A percentile compares a stretch with the other conserved stretches of the same genome.
Conservation (phyloP, 2,329 filamentous ascomycete genomes). For the Penicillium sp. region DNA sequence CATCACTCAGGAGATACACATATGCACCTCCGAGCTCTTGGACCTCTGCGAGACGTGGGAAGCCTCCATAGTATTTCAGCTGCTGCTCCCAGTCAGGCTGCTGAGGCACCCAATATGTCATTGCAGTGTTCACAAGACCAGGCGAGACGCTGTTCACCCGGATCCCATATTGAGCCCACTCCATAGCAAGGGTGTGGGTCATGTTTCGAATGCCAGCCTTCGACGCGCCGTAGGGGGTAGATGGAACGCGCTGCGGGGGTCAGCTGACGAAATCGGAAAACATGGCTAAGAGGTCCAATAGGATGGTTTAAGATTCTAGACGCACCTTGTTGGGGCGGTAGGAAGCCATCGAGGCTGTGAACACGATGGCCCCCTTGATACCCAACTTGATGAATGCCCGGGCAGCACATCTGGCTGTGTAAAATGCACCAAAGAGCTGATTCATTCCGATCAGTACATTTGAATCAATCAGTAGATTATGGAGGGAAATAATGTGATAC, state of each 20-base stretch:
- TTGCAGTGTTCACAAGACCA: constrained; percentile 44
- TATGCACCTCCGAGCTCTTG: constrained; percentile 57
- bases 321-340: constrained; percentile 47
- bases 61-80: constrained; percentile 59
- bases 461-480: background rate
- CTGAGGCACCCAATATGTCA: constrained; percentile 48
- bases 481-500: constrained; percentile 41
- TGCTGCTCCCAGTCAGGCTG: constrained; percentile 57
- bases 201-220: constrained; percentile 46
- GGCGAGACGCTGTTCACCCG: constrained; percentile 50
- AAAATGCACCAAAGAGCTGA: constrained; percentile 28
- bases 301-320: background rate
- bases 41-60: constrained; percentile 56
- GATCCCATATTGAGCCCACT: constrained; percentile 48
- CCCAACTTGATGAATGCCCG: constrained; percentile 45
- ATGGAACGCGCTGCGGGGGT: constrained; percentile 41
- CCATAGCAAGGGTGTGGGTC: constrained; percentile 45
- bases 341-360: constrained; percentile 52
- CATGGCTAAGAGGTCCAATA: constrained; percentile 25
- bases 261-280: background rate
- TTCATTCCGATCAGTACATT: constrained; percentile 7
- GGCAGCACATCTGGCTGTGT: constrained; percentile 29
- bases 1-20: constrained; percentile 53
- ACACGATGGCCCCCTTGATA: constrained; percentile 42
- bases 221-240: constrained; percentile 49